Conservation (phyloP, 352 stramenopile species). For the Globisporangium iwayamae region DNA sequence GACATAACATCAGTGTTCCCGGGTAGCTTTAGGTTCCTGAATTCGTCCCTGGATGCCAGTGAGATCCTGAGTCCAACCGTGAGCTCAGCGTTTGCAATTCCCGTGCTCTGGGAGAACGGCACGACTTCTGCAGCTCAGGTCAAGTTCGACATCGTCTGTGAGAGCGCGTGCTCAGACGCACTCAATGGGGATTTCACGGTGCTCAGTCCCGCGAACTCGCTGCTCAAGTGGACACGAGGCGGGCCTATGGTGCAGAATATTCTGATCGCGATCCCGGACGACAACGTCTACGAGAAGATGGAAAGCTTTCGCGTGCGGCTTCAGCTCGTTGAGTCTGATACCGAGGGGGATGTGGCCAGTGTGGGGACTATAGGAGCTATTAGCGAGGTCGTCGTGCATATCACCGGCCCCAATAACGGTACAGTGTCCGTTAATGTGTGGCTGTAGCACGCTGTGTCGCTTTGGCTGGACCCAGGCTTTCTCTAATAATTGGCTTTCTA, state of each 20-base stretch:
- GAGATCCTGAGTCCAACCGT: conserved; percentile 21
- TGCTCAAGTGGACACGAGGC: conserved; percentile 45
- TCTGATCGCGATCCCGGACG: conserved; percentile 32
- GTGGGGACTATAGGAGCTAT: conserved; percentile 39
- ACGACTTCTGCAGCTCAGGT: conserved; percentile 45
- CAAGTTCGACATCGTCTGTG: conserved; percentile 40
- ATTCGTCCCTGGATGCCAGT: conserved; percentile 22
- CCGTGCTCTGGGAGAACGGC: conserved; percentile 55
- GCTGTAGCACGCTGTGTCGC: background rate
- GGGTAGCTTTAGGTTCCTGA: conserved; percentile 53
- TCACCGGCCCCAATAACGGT: conserved; percentile 58
- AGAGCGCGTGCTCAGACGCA: conserved; percentile 30
- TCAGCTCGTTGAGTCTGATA: conserved; percentile 22
- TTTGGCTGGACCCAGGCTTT: background rate
- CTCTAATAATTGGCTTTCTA: background rate
- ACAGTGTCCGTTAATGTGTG: background rate
- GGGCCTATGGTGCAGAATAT: conserved; percentile 40
- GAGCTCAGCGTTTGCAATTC: conserved; percentile 25
- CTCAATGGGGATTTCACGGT: conserved; percentile 35
- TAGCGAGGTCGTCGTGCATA: conserved; percentile 41
- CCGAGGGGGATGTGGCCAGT: conserved; percentile 12
- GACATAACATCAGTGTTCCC: conserved; percentile 29
- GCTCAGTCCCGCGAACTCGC: conserved; percentile 21
- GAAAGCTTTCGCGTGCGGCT: conserved; percentile 54
- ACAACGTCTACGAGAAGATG: conserved; percentile 45